These are phyloP conservation scores for Aspergillus unguis DNA, from an alignment of 2,329 filamentous ascomycete species.

Conservation along the genomic window DNA sequence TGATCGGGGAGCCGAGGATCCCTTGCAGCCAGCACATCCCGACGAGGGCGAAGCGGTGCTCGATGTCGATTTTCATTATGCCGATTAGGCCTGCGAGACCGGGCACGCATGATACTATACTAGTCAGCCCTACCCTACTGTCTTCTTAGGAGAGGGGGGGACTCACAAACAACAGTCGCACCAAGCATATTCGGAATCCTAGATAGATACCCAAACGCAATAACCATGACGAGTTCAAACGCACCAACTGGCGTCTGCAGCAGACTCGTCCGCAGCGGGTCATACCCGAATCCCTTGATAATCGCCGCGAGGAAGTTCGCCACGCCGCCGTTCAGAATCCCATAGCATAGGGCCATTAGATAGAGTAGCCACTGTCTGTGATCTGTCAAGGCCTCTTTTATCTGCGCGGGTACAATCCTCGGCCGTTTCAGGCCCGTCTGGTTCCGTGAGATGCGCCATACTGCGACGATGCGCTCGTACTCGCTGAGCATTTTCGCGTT, in stretches of 20 bases:
- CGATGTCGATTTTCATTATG: conserved; percentile 43
- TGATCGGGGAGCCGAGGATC: background rate
- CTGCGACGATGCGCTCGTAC: background rate
- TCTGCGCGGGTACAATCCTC: conserved; percentile 25
- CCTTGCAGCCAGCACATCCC: conserved; percentile 2
- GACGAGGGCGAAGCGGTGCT: conserved; percentile 20
- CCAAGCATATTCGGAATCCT: background rate
- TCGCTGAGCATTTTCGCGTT: background rate
- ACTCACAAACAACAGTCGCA: background rate
- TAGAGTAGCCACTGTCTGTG: conserved; percentile 31
- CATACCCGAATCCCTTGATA: conserved; percentile 34
- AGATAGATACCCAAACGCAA: conserved; percentile 1
- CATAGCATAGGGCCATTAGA: conserved; percentile 38
- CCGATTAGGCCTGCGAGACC: conserved; percentile 48
- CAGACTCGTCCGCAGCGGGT: background rate
- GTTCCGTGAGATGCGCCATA: conserved; percentile 17
- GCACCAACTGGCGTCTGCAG: background rate
- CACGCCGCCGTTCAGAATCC: conserved; percentile 46
- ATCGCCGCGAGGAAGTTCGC: conserved; percentile 44
- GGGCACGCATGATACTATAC: conserved; percentile 39
- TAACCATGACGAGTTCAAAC: background rate
- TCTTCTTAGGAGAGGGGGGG: background rate
- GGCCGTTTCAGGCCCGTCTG: conserved; percentile 33
- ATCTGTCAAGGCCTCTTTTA: conserved; percentile 37
- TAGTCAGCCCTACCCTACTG: conserved; percentile 18